Evolutionary conservation across 352 stramenopile species (phyloP), one percentile per base, ranked within the genome.

Genomic region (Globisporangium irregulare): DNA sequence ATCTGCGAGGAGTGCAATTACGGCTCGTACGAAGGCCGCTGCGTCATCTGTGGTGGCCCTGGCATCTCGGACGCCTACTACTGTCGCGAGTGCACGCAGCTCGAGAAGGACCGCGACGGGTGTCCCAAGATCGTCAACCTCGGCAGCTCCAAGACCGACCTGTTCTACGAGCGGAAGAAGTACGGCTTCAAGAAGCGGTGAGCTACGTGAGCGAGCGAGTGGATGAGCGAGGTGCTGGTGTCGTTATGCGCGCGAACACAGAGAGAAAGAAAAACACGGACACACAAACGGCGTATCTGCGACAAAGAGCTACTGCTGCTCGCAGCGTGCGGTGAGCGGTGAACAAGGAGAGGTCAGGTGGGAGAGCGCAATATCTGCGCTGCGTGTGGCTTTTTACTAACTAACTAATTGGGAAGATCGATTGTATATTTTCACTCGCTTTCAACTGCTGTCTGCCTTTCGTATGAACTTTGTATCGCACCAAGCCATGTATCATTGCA

Each of bases 1-100:
- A 98, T 99, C 67, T 99, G 98, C 81, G 98, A 99, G 73, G 98
- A 99, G 84, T 99, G 98, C 83, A 99, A 99, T 84, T 99, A 99
- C 85, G 98, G 98, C 48, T 98, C 86, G 59, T 98, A 98, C 79
- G 78, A 97, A 54, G 90, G 95, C 43, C 87, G 97, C 34, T 99
- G 98, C 78, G 95, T 99, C 25, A 98, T 99, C 64, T 99, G 98
- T 78, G 97, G 97, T 50, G 97, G 96, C 8, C 80, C 89, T 0
- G 98, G 98, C 59, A 98, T 99, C 60, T 99, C 95, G 24, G 98
- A 99, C 84, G 98, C 98, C 20, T 99, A 99, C 77, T 99, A 99
- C 81, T 99, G 98, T 82, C 89, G 96, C 69, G 97, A 99, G 73
- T 99, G 98, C 80, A 98, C 96, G 50, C 93, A 99, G 71, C 80